Percentiles rank a stretch among this genome's conserved stretches.
Conservation (phyloP, 768 basidiomycete genomes). For the Lyophyllum decastes region DNA sequence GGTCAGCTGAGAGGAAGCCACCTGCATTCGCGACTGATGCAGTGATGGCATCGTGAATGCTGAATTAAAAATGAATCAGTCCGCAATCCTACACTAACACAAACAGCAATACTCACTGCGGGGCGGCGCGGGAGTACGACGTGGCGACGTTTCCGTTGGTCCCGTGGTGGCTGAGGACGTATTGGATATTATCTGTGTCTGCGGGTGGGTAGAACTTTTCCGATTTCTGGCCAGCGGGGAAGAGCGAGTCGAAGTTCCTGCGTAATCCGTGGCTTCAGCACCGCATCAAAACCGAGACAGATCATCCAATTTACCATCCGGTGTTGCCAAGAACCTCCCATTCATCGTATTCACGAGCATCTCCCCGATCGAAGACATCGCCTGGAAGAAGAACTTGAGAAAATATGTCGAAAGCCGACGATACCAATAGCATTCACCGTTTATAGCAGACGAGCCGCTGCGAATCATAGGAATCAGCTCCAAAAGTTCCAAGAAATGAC, state of each 20-base stretch:
- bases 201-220: slow-evolving; percentile 1
- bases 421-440: not conserved
- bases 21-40: not conserved
- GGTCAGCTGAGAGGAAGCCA: not conserved
- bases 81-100: not conserved
- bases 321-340: not conserved
- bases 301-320: not conserved
- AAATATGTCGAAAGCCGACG: too few species aligned
- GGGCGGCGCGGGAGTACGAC: not conserved
- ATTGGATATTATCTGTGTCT: not conserved
- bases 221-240: not conserved
- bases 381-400: not conserved
- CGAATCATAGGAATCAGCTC: too few species aligned
- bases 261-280: not conserved
- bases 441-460: slow-evolving; percentile 1
- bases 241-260: slow-evolving; percentile 1
- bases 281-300: not conserved
- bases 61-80: not conserved
- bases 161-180: not conserved
- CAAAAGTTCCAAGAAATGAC: not conserved
- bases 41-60: not conserved
- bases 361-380: not conserved
- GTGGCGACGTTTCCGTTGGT: not conserved
- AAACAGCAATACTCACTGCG: not conserved
- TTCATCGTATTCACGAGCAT: not conserved